phyloP scores from a whole-genome alignment of 106 monocot species.

The Acorus calamus region DNA sequence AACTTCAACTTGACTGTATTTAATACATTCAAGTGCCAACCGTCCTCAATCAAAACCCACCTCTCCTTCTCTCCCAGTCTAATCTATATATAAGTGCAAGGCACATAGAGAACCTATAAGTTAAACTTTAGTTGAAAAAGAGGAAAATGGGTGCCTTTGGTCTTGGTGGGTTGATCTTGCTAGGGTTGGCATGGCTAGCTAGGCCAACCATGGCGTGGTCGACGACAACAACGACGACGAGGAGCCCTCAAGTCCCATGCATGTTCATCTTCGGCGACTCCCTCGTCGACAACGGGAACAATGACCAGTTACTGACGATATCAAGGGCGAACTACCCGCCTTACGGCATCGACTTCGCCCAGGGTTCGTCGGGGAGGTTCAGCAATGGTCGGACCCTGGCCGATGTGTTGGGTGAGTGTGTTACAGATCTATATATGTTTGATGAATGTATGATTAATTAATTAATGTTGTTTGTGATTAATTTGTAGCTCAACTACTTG shows the following conservation, averaged over 20 bases:
- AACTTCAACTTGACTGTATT: too few species aligned
- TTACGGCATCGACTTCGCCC: conserved; percentile 72
- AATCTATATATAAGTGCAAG: too few species aligned
- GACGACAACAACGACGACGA: not conserved
- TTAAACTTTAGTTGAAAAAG: too few species aligned
- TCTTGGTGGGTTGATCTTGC: not conserved
- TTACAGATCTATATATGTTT: not conserved
- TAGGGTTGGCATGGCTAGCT: not conserved
- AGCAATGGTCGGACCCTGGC: conserved; percentile 66
- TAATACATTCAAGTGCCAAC: too few species aligned
- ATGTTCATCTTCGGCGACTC: conserved; percentile 87
- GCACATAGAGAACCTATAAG: too few species aligned
- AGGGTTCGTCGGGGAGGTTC: conserved; percentile 66
- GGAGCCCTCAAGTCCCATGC: conserved; percentile 48
- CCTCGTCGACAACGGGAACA: conserved; percentile 84
- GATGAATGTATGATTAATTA: not conserved
- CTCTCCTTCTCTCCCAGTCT: too few species aligned
- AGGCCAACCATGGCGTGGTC: conserved; percentile 4
- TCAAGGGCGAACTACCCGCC: conserved; percentile 76
- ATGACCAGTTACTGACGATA: conserved; percentile 58
- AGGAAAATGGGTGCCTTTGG: too few species aligned
- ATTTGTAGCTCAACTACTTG: conserved; percentile 48
- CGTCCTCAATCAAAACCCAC: too few species aligned
- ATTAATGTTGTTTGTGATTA: not conserved
- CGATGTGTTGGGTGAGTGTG: conserved; percentile 39